A percentile compares a stretch with the other conserved stretches of the same genome.
Conservation (phyloP, 768 basidiomycete genomes). For the Leccinum sublutescens region DNA sequence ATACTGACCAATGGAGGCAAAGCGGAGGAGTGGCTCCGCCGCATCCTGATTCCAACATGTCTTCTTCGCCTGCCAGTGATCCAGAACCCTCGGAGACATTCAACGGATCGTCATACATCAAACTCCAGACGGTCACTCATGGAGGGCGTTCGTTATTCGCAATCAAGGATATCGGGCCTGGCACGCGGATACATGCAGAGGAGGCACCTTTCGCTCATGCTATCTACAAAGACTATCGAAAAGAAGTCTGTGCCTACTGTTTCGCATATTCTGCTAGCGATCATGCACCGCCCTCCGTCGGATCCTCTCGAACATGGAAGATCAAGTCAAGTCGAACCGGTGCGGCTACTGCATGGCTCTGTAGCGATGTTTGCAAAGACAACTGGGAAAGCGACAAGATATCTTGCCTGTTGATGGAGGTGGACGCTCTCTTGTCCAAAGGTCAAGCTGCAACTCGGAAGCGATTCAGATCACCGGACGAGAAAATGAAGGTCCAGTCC, state of each 20-base stretch:
- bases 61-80: neutral
- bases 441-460: constrained; percentile 29
- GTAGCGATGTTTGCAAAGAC: constrained; percentile 46
- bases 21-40: neutral
- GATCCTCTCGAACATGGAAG: constrained; percentile 42
- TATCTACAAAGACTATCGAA: constrained; percentile 60
- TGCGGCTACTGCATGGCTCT: constrained; percentile 55
- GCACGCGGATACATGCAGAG: constrained; percentile 44
- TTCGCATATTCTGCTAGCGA: constrained; percentile 52
- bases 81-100: neutral
- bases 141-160: constrained; percentile 58
- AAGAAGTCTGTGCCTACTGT: constrained; percentile 66
- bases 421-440: constrained; percentile 39
- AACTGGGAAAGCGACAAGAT: constrained; percentile 40
- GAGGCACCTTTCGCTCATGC: constrained; percentile 54
- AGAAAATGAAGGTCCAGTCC: constrained; percentile 22
- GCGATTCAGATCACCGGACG: constrained; percentile 24
- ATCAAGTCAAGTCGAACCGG: constrained; percentile 33
- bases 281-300: constrained; percentile 14
- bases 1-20: neutral
- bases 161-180: constrained; percentile 38
- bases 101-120: constrained; percentile 14
- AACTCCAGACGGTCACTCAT: constrained; percentile 37
- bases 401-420: constrained; percentile 31
- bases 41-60: constrained; percentile 4